Conservation (phyloP, 768 basidiomycete genomes). For the Lepiota brunneoincarnata region DNA sequence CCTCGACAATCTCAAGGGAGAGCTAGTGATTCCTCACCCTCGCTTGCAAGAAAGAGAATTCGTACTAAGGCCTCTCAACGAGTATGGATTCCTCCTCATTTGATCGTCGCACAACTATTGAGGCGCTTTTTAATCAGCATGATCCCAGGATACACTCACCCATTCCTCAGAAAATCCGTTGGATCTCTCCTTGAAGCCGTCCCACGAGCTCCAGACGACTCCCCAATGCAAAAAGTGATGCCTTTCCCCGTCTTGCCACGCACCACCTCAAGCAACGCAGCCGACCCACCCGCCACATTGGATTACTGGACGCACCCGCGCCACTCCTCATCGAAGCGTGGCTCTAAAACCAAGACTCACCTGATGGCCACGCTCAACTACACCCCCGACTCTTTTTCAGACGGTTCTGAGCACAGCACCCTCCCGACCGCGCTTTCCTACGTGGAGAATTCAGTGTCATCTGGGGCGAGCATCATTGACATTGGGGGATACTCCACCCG, state of each 20-base stretch:
- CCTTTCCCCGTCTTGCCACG: conserved; percentile 65
- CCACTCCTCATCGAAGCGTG: neutral
- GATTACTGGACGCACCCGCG: conserved; percentile 47
- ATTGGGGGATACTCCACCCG: conserved; percentile 94
- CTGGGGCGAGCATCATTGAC: conserved; percentile 80
- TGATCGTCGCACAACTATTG: neutral
- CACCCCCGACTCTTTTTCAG: conserved; percentile 97
- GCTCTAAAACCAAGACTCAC: conserved; percentile 42
- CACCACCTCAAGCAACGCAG: conserved; percentile 21
- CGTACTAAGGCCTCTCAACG: conserved; percentile 81
- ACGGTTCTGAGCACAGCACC: conserved; percentile 62
- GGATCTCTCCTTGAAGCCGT: conserved; percentile 42
- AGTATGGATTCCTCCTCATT: conserved; percentile 53
- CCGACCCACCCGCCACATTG: conserved; percentile 43
- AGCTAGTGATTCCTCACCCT: conserved; percentile 85
- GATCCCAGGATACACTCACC: conserved; percentile 73
- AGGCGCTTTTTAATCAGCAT: conserved; percentile 51
- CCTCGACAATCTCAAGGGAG: conserved; percentile 55
- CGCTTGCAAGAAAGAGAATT: conserved; percentile 85
- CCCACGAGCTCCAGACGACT: conserved; percentile 25
- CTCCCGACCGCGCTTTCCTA: conserved; percentile 55
- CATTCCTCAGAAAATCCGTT: conserved; percentile 47
- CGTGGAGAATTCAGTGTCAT: conserved; percentile 40
- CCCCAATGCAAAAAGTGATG: conserved; percentile 68
- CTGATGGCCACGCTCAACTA: conserved; percentile 93